Evolutionary conservation across 441 rosid genomes (phyloP), one percentile per base, ranked within the genome.

Genomic region (Dalechampia spathulata): DNA sequence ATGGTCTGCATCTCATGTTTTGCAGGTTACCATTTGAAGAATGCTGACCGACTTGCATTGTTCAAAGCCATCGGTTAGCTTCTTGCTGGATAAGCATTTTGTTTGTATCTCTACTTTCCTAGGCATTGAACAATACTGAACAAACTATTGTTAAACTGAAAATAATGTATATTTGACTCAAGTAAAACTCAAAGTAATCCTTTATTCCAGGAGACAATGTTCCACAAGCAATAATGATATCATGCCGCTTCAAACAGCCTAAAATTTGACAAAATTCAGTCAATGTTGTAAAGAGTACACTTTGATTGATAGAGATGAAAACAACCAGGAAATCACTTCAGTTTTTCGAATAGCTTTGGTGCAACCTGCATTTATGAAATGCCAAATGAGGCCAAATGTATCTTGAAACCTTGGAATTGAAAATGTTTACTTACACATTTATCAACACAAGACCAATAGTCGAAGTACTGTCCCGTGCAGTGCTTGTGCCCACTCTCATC

Each of bases 381-480:
- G 16, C 25, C 11, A 20, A 61, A 27, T 27, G 52, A 25, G 58
- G 67, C 47, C 10, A 7, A 28, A 15, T 22, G 32, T 22, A 23
- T 15, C 7, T 10, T 32, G 7, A 25, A 22, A 53, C 1, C 22
- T 22, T 6, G n/a, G 16, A 44, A 46, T 26, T 12, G 23, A 1
- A 10, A 1, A 32, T 20, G 28, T 16, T 27, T 55, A 50, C 90
- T 77, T 67, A 80, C 90, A 37, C 84, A 80, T 76, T 76, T 68
- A 70, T 80, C 86, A 27, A 80, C 58, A 50, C 84, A 80, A 15
- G 58, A 61, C 71, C 73, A 70, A 62, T 80, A 80, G 60, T 83
- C 86, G 7, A 83, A 80, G 62, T 78, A 83, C 62, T 80, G 90
- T 32, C 90, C 86, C 0, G 86, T 83, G 69, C 90, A 80, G 48